Evolutionary conservation across 2,329 filamentous ascomycete genomes (phyloP), one percentile per base, ranked within the genome.

Genomic region (Alternaria dauci): DNA sequence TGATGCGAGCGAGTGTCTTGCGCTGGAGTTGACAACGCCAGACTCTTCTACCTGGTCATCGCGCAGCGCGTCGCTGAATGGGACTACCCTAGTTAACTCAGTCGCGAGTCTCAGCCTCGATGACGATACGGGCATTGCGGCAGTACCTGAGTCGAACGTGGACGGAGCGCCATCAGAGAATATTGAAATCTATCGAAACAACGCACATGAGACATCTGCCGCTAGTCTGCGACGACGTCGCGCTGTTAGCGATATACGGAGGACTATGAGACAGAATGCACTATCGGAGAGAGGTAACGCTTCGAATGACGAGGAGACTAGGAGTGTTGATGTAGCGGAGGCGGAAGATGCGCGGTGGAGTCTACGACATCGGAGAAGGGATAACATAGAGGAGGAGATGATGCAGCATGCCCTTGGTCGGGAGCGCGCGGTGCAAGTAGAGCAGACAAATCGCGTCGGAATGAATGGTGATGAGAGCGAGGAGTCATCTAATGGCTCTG

Each of bases 341-440:
- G 34, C 26, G 16, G 53, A 48, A 23, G 53, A 30, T 0, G 32
- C 4, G 32, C 32, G 53, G 53, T 23, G 43, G 43, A 23, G 43
- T 11, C 25, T 36, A 34, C 14, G 30, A 9, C 20, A 43, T 26
- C 36, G 26, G 28, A 23, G 41, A 26, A 34, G 28, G 36, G 36
- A 38, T 32, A 23, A 14, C 18, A 23, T 51, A 20, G 51, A 53
- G 28, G 52, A 14, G 8, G 52, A 44, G 41, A 54, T 44, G 52
- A 38, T 38, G 20, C 25, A 26, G 20, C 41, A 36, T 18, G 9
- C 32, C 3, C 16, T 23, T 18, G 25, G 23, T 18, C 23, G 23
- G 20, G 48, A 52, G 1, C 47, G 47, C 30, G 47, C 30, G 20
- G 30, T 9, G 2, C 32, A 36, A 12, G 32, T 12, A 14, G 32